A percentile compares a stretch with the other conserved stretches of the same genome.
Evolutionary conservation across 352 stramenopile genomes (phyloP).

Genomic region (Pilasporangium apinafurcum): DNA sequence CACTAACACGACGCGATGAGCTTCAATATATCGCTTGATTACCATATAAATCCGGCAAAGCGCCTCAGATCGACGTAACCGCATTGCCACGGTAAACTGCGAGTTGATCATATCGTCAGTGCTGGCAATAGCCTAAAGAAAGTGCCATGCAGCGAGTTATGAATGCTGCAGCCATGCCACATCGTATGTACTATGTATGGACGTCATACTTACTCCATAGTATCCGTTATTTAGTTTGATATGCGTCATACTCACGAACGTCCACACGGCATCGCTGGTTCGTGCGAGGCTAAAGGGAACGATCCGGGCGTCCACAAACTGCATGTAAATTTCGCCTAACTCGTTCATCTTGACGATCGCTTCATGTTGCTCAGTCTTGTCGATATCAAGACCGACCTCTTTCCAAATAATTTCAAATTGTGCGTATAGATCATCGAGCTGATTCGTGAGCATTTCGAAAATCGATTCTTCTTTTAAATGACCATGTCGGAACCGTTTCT

Average conservation of each 20-base stretch:
- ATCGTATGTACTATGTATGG: no score
- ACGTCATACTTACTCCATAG: slow-evolving; percentile 5
- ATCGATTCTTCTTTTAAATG: neutral
- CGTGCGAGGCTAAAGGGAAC: slow-evolving; percentile 9
- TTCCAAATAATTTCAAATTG: slow-evolving; percentile 10
- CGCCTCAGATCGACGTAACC: neutral
- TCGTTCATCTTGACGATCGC: slow-evolving; percentile 10
- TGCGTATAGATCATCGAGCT: slow-evolving; percentile 6
- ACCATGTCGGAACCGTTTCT: neutral
- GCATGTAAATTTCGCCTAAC: slow-evolving; percentile 5
- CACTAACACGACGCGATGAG: neutral
- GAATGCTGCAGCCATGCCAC: no score
- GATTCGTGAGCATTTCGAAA: neutral
- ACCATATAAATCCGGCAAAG: neutral
- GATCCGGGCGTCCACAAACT: slow-evolving; percentile 13
- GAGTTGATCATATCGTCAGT: neutral
- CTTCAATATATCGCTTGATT: slow-evolving; percentile 2
- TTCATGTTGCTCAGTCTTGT: slow-evolving; percentile 5
- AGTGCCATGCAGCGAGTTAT: no score
- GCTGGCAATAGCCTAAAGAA: neutral
- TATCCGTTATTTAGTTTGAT: slow-evolving; percentile 7
- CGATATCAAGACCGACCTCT: slow-evolving; percentile 3
- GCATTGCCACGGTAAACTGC: neutral
- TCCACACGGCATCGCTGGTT: slow-evolving; percentile 6
- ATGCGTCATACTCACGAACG: slow-evolving; percentile 1